Evolutionary conservation across 495 filamentous ascomycete genomes (phyloP), one percentile per base, ranked within the genome.

Genomic region (Xylaria curta): DNA sequence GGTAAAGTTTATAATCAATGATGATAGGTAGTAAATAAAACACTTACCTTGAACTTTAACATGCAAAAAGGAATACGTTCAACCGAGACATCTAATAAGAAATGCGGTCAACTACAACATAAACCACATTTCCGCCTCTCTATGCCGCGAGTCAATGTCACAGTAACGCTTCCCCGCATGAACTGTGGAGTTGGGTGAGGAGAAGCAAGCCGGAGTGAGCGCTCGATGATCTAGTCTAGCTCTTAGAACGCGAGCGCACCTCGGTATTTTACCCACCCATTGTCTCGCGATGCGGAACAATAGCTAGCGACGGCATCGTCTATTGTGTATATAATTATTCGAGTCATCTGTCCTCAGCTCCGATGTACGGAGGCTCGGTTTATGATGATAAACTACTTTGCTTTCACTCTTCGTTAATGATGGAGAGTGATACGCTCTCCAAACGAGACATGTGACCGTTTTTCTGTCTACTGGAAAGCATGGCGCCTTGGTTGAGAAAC

Each of bases 271-370:
- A 24, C 38, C 60, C 10, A 17, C 38, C 38, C 19, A 13, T 63
- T 28, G 26, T 47, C 65, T 67, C 65, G 49, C 65, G 10, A 49
- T 12, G 28, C 65, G 65, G 49, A 13, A 67, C n/a, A 67, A 42
- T 42, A 67, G 47, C 33, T 56, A 67, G 65, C 49, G 65, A 67
- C 47, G 60, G 15, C 60, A 24, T 42, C 36, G 31, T 21, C n/a
- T 36, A 28, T 53, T 21, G 49, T 1, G 12, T 28, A 63, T 24
- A 38, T 21, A 38, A 42, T 13, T 42, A 42, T 21, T 21, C 24
- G 10, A 21, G 36, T n/a, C 36, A 28, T 44, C 9, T 63, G 4
- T 15, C n/a, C 9, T 13, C 49, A 10, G 26, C 24, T 31, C 63
- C 46, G 63, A 38, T 38, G 7, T 46, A 7, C 63, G 44, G 63